Percentiles rank a stretch among this genome's conserved stretches.
These are phyloP conservation scores for Plasmopara halstedii DNA, from an alignment of 352 stramenopile species.

Conservation along the genomic window DNA sequence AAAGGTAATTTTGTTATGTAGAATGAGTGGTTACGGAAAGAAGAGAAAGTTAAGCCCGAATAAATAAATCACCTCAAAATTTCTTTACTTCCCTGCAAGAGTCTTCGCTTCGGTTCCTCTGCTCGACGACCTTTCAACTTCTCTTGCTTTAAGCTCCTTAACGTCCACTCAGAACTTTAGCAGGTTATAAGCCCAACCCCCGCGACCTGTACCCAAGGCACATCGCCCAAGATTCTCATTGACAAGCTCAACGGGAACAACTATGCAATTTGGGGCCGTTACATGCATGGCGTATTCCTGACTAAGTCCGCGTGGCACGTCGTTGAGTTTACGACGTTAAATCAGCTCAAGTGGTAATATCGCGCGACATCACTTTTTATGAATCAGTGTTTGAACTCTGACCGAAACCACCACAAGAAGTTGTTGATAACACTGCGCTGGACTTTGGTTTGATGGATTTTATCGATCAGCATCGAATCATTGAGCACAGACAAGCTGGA, in stretches of 20 bases:
- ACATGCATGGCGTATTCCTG: neutral
- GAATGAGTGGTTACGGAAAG: too few relatives aligned
- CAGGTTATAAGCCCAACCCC: neutral
- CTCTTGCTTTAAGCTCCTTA: too few relatives aligned
- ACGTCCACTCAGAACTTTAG: neutral
- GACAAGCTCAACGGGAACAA: neutral
- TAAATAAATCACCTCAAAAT: too few relatives aligned
- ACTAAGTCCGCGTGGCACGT: neutral
- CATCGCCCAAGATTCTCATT: neutral
- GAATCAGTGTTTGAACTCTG: neutral
- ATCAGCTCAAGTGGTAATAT: neutral
- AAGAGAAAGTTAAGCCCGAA: too few relatives aligned
- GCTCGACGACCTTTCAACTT: too few relatives aligned
- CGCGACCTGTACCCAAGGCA: neutral
- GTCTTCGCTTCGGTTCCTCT: too few relatives aligned
- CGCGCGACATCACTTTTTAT: neutral
- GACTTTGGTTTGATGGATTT: too few relatives aligned
- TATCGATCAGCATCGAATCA: too few relatives aligned
- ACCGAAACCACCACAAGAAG: neutral
- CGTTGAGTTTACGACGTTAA: neutral
- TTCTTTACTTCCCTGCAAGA: too few relatives aligned
- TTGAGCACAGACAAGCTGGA: too few relatives aligned
- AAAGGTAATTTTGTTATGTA: too few relatives aligned
- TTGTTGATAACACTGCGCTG: too few relatives aligned
- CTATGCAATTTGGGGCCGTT: neutral